Evolutionary conservation across 2,329 filamentous ascomycete genomes (phyloP), one percentile per base, ranked within the genome.

Genomic region (Colletotrichum chlorophyti): DNA sequence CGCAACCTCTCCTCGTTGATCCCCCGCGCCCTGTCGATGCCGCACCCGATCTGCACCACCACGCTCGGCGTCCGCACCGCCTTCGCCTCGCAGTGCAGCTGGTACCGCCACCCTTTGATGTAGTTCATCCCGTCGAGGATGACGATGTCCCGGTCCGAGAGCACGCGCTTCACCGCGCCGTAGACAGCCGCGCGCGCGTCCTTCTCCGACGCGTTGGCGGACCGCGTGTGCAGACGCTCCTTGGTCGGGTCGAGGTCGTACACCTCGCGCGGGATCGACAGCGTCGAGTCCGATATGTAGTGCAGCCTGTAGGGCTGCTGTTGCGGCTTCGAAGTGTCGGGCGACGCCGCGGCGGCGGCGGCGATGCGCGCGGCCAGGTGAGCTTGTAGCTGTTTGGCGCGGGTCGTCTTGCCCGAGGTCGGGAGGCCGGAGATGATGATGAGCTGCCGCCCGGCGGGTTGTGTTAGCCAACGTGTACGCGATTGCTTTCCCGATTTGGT

Each of bases 81-180:
- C 74, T 95, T 95, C 32, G 91, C 86, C 74, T 95, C 91, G 76
- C 91, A 94, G 72, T 89, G 89, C 19, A 96, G 79, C 78, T 96
- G 91, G 71, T 96, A 96, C 45, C 91, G 83, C 84, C 91, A 95
- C 32, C 91, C 91, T 73, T 95, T 95, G 76, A 96, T 96, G 74
- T 95, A 96, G 74, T 95, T 95, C 60, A 91, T 77, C 1, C 88
- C 87, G 70, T 96, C 91, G 14, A 92, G 84, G 42, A 96, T 85
- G 49, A 95, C 90, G 57, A 96, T 86, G 68, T 91, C 89, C 66
- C 86, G 85, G 54, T 86, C 83, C 60, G 83, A 86, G 26, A 96
- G 80, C 45, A 87, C 83, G 38, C 91, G 83, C 79, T 94, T 94
- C 41, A 94, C 88, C 60, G 91, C 90, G 60, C 84, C 91, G 71